phyloP scores from a whole-genome alignment of 139 green algal species.

The Chlorella vulgaris region DNA sequence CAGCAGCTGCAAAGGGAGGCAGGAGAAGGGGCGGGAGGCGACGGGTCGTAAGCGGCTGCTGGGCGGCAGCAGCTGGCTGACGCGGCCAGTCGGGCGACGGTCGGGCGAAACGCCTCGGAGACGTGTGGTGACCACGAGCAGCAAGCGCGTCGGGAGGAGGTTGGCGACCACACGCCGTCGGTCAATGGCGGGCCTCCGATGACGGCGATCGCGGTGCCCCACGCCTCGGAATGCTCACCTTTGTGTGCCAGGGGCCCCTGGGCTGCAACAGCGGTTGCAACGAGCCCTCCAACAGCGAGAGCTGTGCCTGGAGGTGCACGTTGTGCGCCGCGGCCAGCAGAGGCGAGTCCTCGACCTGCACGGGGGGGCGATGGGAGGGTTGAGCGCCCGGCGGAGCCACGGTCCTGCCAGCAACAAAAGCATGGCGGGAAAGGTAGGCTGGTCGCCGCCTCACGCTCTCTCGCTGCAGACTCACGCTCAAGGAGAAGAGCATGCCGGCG shows the following conservation, averaged over 20 bases:
- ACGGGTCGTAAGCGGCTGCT: not conserved
- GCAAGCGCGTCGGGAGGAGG: too few relatives aligned
- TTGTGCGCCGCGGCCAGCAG: not conserved
- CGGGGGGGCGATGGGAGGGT: not conserved
- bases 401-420: too few relatives aligned
- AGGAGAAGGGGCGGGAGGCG: not conserved
- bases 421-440: too few relatives aligned
- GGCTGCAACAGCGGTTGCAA: not conserved
- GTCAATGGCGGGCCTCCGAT: too few relatives aligned
- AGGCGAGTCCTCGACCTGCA: conserved; percentile 1
- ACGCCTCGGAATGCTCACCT: not conserved
- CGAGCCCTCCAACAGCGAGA: not conserved
- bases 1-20: conserved; percentile 40
- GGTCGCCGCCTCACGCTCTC: too few relatives aligned
- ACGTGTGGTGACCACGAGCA: too few relatives aligned
- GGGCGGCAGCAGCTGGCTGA: too few relatives aligned
- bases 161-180: too few relatives aligned
- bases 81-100: too few relatives aligned
- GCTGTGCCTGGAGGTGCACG: not conserved
- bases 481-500: not conserved
- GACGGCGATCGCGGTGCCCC: too few relatives aligned
- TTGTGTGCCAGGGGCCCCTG: not conserved
- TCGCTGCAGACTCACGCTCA: not conserved
- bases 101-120: too few relatives aligned
- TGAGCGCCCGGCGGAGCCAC: too few relatives aligned